Base-by-base conservation (phyloP, 768 basidiomycete genomes). In the Phaeolepiota aurea region DNA sequence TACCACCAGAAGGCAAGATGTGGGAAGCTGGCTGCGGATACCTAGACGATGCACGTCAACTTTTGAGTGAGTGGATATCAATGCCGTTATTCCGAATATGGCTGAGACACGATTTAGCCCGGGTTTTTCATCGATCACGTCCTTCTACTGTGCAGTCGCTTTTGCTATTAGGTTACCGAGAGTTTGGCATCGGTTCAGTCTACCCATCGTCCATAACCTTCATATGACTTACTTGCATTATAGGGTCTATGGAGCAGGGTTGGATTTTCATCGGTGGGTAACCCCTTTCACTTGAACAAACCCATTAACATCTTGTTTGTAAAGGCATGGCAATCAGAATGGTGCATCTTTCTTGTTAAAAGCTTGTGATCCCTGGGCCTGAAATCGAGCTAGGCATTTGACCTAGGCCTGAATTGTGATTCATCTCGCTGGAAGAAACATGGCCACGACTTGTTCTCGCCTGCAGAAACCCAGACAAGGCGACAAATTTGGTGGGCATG, bases 101-200 rank as follows among this genome's bases (percentile, higher is more conserved):
- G n/a, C n/a, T n/a, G n/a, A n/a, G n/a, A n/a, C n/a, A n/a, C n/a
- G n/a, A n/a, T n/a, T 4, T 50, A 87, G 76, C 76, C 39, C 68
- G 76, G 48, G 68, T 79, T 9, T 79, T 80, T 40, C 80, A 85
- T 45, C 72, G 72, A 37, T 79, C 76, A 40, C 69, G 82, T 21
- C 74, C 78, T 22, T 81, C 87, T 3, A 87, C 85, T 0, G 85
- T 87, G 16, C 90, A 93, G 54, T 74, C 88, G 1, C 58, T 92
- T 11, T 66, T 93, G 32, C 71, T 93, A 10, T 60, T 91, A 10
- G 86, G 86, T 1, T 77, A 87, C 54, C 74, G 88, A 3, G 88
- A 92, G 63, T 84, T 90, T 54, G 91, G 91, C 11, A 81, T 88
- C 23, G 87, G 64, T 63, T n/a, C n/a, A n/a, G n/a, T n/a, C n/a